Evolutionary conservation across 805 yeast species (phyloP).

Genomic region (Metahyphopichia silvanorum): DNA sequence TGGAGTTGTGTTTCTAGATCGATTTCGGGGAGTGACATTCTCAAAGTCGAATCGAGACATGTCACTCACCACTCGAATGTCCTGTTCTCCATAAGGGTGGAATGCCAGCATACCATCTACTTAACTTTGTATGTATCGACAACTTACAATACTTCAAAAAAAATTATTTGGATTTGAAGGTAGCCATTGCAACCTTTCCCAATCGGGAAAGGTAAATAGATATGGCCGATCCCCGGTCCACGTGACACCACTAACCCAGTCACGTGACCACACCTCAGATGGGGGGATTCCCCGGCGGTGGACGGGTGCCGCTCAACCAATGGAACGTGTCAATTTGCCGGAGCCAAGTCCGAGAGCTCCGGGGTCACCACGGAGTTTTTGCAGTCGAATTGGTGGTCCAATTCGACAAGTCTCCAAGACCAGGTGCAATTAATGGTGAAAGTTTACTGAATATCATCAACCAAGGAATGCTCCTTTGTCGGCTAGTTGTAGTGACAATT

Average conservation of each 20-base stretch:
- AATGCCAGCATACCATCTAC: constrained; percentile 10
- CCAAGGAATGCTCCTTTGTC: no score
- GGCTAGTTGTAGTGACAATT: no score
- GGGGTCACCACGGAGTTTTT: not conserved
- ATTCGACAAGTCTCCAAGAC: constrained; percentile 3
- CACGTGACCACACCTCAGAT: no score
- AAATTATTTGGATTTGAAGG: no score
- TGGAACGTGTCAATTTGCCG: not conserved
- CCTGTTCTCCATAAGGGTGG: constrained; percentile 17
- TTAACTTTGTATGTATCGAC: no score
- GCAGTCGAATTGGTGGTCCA: not conserved
- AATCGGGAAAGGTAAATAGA: no score
- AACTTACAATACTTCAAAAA: no score
- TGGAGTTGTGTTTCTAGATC: constrained; percentile 33
- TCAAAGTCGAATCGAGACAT: constrained; percentile 30
- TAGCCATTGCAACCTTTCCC: no score
- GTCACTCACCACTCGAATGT: constrained; percentile 27
- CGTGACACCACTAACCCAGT: no score
- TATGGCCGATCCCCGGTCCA: no score
- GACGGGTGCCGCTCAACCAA: not conserved
- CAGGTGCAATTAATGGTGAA: no score
- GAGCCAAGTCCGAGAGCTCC: constrained; percentile 1
- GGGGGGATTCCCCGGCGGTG: not conserved
- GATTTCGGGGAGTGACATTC: constrained; percentile 16
- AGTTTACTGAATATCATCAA: no score